phyloP scores from a whole-genome alignment of 2,329 filamentous ascomycete species.

The Immersiporthe knoxdaviesiana region DNA sequence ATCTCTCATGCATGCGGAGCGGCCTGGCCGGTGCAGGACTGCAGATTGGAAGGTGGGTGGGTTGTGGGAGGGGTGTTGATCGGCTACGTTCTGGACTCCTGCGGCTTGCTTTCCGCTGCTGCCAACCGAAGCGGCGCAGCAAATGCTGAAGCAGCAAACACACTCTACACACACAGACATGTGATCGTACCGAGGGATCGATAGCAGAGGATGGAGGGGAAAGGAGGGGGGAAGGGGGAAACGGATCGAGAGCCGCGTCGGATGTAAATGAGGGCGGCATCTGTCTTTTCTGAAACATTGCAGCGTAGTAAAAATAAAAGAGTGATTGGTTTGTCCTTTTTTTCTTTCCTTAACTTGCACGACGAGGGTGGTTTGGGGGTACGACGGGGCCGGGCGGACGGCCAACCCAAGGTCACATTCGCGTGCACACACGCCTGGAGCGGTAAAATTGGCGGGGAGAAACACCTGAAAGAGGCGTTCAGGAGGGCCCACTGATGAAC shows the following conservation, averaged over 20 bases:
- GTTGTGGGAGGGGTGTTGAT: background rate
- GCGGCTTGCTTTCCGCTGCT: constrained; percentile 1
- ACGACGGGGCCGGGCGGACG: background rate
- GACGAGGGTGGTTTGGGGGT: no score
- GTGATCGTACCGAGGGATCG: background rate
- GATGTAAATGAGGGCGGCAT: background rate
- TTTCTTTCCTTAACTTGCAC: background rate
- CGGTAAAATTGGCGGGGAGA: constrained; percentile 8
- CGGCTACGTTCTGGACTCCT: constrained; percentile 9
- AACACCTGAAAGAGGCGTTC: background rate
- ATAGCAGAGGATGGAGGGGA: no score
- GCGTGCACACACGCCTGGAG: constrained; percentile 1
- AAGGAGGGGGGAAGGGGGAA: no score
- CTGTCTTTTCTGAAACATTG: background rate
- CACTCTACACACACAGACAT: background rate
- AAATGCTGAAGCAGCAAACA: constrained; percentile 2
- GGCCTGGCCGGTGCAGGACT: constrained; percentile 1
- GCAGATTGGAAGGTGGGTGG: background rate
- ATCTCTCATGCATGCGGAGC: constrained; percentile 4
- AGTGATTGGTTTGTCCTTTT: background rate
- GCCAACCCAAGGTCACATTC: background rate
- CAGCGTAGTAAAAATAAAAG: no score
- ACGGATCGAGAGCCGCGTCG: background rate
- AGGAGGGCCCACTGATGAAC: constrained; percentile 6
- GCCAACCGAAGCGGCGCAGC: background rate